A percentile compares a stretch with the other conserved stretches of the same genome.
phyloP scores from a whole-genome alignment of 2,329 filamentous ascomycete genomes.

The Pseudogymnoascus sp. region DNA sequence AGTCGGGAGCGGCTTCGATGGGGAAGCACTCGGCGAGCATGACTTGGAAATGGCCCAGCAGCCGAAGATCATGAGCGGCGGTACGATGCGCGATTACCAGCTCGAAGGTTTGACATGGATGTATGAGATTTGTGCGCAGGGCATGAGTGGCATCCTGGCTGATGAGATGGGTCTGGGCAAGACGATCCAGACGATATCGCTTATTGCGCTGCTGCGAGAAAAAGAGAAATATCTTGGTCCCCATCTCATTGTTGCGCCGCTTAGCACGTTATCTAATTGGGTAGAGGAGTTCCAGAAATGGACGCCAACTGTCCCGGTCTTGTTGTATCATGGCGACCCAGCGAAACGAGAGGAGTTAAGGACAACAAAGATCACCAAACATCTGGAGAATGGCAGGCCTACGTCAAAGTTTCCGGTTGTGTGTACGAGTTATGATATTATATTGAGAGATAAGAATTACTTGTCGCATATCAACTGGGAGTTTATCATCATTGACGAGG shows the following conservation, averaged over 20 bases:
- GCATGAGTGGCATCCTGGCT: constrained; percentile 55
- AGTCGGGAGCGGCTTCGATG: constrained; percentile 54
- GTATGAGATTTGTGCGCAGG: constrained; percentile 56
- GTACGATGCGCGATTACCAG: constrained; percentile 90
- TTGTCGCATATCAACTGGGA: constrained; percentile 86
- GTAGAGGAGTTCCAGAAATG: constrained; percentile 87
- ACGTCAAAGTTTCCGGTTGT: constrained; percentile 76
- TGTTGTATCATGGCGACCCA: constrained; percentile 85
- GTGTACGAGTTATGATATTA: constrained; percentile 94
- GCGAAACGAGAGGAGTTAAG: constrained; percentile 72
- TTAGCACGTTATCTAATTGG: constrained; percentile 94
- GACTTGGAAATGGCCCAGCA: constrained; percentile 77
- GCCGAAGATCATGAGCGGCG: constrained; percentile 76
- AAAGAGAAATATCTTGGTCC: constrained; percentile 78
- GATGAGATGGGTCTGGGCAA: constrained; percentile 60
- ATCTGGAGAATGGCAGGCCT: constrained; percentile 55
- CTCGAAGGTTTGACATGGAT: constrained; percentile 94
- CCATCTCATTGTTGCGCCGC: constrained; percentile 80
- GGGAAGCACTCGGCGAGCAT: constrained; percentile 54
- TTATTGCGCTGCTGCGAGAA: constrained; percentile 72
- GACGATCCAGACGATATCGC: constrained; percentile 45
- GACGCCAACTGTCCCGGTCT: constrained; percentile 80
- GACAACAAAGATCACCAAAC: constrained; percentile 59
- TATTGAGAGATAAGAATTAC: constrained; percentile 79
- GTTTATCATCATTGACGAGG: constrained; percentile 97